Evolutionary conservation across 1,284 basidiomycete species (phyloP).

Genomic region (Moniliella sp.): DNA sequence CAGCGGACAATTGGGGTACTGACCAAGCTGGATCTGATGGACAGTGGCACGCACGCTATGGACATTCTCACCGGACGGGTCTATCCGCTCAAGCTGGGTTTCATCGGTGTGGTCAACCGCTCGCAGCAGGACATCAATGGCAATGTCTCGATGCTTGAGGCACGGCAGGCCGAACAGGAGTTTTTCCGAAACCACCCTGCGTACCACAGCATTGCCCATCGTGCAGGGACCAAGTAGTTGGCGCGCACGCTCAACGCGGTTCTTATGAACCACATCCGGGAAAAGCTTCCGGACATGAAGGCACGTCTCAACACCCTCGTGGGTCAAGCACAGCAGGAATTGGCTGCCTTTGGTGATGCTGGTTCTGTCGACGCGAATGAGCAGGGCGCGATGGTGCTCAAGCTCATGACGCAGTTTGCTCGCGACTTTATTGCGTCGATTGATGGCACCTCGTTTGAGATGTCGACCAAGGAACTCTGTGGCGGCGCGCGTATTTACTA

Average conservation of each 20-base stretch:
- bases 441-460: conserved; percentile 87
- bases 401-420: conserved; percentile 98
- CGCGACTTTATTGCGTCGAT: conserved; percentile 92
- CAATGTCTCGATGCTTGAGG: conserved; percentile 64
- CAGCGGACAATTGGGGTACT: conserved; percentile 84
- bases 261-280: conserved; percentile 87
- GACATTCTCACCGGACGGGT: conserved; percentile 91
- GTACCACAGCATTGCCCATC: conserved; percentile 85
- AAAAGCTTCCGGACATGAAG: conserved; percentile 99
- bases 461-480: conserved; percentile 92
- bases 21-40: conserved; percentile 94
- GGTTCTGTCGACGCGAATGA: conserved; percentile 79
- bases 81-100: conserved; percentile 89
- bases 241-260: conserved; percentile 90
- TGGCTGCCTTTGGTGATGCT: conserved; percentile 82
- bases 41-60: conserved; percentile 85
- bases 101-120: conserved; percentile 89
- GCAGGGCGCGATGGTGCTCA: conserved; percentile 41
- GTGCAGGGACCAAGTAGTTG: conserved; percentile 84
- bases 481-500: conserved; percentile 96
- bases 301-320: conserved; percentile 89
- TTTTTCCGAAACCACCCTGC: conserved; percentile 77
- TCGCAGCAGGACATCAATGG: conserved; percentile 92
- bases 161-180: conserved; percentile 62
- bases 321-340: conserved; percentile 95